These are phyloP conservation scores for Volvox reticuliferus DNA, from an alignment of 139 green algal genomes.

Conservation along the genomic window DNA sequence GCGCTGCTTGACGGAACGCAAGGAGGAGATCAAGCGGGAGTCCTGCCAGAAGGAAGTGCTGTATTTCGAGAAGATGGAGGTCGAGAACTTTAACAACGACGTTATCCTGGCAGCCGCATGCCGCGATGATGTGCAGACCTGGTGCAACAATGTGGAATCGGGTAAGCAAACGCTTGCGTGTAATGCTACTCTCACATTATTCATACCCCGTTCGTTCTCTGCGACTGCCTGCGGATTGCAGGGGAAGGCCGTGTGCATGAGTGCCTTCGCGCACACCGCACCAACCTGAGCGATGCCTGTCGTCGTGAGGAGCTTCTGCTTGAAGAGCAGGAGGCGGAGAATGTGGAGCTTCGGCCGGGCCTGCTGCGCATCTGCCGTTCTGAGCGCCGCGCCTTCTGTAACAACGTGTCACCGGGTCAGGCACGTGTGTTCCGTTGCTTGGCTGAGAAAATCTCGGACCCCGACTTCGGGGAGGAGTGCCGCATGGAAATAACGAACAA, in stretches of 20 bases:
- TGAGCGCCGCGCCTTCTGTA: slow-evolving; percentile 82
- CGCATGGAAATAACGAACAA: slow-evolving; percentile 65
- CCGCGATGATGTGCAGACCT: slow-evolving; percentile 75
- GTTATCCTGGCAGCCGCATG: slow-evolving; percentile 81
- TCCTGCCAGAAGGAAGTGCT: slow-evolving; percentile 86
- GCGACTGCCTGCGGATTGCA: slow-evolving; percentile 9
- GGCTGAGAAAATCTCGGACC: slow-evolving; percentile 79
- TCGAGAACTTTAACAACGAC: slow-evolving; percentile 77
- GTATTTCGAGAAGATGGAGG: slow-evolving; percentile 88
- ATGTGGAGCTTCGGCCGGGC: slow-evolving; percentile 66
- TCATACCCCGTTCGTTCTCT: neutral
- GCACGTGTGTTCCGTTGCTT: slow-evolving; percentile 79
- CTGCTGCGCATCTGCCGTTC: slow-evolving; percentile 61
- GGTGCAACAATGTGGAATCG: slow-evolving; percentile 74
- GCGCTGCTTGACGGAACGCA: slow-evolving; percentile 86
- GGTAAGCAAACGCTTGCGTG: slow-evolving; percentile 51
- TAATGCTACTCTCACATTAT: neutral
- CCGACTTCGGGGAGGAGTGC: slow-evolving; percentile 78
- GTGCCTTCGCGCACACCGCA: slow-evolving; percentile 81
- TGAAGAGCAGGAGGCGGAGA: slow-evolving; percentile 65
- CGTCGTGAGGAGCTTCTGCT: slow-evolving; percentile 84
- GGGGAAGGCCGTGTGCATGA: slow-evolving; percentile 79
- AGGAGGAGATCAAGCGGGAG: slow-evolving; percentile 74
- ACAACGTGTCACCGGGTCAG: slow-evolving; percentile 58
- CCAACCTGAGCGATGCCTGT: slow-evolving; percentile 76